These are phyloP conservation scores for Aeschynomene evenia DNA, from an alignment of 306 rosid genomes.

Conservation along the genomic window DNA sequence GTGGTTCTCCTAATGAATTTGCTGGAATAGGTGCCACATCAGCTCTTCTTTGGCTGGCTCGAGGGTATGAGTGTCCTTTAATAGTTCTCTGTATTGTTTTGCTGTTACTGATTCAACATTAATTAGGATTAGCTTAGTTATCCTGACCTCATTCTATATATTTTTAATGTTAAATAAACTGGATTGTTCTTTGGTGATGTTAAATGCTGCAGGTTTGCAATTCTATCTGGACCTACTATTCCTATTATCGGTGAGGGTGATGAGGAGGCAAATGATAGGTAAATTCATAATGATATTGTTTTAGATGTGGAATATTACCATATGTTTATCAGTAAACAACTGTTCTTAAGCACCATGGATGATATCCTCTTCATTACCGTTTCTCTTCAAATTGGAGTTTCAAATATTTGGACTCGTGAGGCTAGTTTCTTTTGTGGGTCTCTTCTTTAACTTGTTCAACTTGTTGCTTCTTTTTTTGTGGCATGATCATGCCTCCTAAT, in stretches of 20 bases:
- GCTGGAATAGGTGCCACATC: slow-evolving; percentile 96
- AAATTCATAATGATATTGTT: slow-evolving; percentile 31
- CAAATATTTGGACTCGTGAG: slow-evolving; percentile 26
- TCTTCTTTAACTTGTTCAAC: slow-evolving; percentile 2
- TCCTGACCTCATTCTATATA: background rate
- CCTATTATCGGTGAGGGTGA: slow-evolving; percentile 98
- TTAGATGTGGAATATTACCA: slow-evolving; percentile 18
- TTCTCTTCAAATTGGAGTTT: slow-evolving; percentile 23
- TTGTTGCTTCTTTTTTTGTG: background rate
- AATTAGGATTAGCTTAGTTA: slow-evolving; percentile 3
- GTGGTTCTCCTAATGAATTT: slow-evolving; percentile 98
- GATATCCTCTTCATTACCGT: slow-evolving; percentile 14
- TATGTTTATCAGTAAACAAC: background rate
- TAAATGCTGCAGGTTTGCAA: slow-evolving; percentile 74
- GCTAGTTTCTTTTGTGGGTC: slow-evolving; percentile 24
- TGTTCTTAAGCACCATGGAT: slow-evolving; percentile 15
- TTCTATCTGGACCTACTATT: slow-evolving; percentile 94
- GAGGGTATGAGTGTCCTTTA: slow-evolving; percentile 55
- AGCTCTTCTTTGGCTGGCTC: slow-evolving; percentile 94
- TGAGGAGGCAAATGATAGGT: slow-evolving; percentile 96
- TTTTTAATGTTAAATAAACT: slow-evolving; percentile 27
- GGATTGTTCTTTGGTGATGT: slow-evolving; percentile 37
- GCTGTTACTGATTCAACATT: slow-evolving; percentile 19
- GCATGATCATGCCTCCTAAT: background rate
- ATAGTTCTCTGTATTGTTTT: slow-evolving; percentile 11